Evolutionary conservation across 2,329 filamentous ascomycete genomes (phyloP).

Genomic region (Fusarium succisae): DNA sequence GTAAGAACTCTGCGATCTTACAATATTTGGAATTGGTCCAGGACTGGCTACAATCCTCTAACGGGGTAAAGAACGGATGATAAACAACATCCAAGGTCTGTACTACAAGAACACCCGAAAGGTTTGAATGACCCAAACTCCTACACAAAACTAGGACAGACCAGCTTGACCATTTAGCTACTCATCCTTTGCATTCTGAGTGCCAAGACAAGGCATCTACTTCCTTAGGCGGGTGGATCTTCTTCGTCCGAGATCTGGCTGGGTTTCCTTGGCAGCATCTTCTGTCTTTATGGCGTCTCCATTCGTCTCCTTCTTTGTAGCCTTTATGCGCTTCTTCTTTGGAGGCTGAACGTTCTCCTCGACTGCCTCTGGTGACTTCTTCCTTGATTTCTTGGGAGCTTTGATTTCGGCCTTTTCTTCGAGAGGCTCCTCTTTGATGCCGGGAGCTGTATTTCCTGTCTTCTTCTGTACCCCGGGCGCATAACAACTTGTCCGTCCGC

Average conservation of each 20-base stretch:
- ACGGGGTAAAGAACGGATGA: not conserved
- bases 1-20: too few species aligned
- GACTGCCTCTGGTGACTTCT: conserved; percentile 31
- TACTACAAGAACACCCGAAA: not conserved
- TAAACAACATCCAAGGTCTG: not conserved
- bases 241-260: conserved; percentile 31
- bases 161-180: not conserved
- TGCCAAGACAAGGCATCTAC: not conserved
- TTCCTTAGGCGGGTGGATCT: conserved; percentile 38
- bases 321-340: conserved; percentile 37
- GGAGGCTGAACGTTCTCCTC: conserved; percentile 37
- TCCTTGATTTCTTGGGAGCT: conserved; percentile 41
- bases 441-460: conserved; percentile 55
- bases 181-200: not conserved
- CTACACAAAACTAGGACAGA: not conserved
- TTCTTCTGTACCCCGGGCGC: conserved; percentile 90
- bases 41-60: not conserved
- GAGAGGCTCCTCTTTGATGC: conserved; percentile 55
- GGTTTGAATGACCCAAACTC: not conserved
- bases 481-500: conserved; percentile 89
- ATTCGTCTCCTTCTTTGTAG: conserved; percentile 38
- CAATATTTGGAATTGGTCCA: not conserved
- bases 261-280: not conserved
- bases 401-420: conserved; percentile 42
- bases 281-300: conserved; percentile 34